Conservation (phyloP, 768 basidiomycete species). For the Phylloporus sp. region DNA sequence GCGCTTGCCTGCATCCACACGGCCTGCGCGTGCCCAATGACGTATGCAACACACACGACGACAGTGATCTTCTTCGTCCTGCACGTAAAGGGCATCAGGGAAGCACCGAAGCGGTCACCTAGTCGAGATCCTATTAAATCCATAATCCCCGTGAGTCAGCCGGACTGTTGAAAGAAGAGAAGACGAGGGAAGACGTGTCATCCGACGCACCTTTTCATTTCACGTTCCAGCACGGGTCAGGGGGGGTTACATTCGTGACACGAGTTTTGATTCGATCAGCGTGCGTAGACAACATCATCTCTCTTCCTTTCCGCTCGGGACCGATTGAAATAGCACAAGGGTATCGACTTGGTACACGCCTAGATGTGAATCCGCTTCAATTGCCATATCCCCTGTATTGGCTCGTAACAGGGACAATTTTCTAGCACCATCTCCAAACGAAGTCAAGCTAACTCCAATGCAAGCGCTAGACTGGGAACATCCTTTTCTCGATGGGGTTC, state of each 20-base stretch:
- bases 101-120: slow-evolving; percentile 6
- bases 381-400: background rate
- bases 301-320: slow-evolving; percentile 9
- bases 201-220: slow-evolving; percentile 8
- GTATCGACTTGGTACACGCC: background rate
- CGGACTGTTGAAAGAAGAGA: slow-evolving; percentile 3
- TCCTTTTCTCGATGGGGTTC: too few species aligned
- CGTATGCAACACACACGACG: slow-evolving; percentile 10
- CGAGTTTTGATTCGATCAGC: slow-evolving; percentile 10
- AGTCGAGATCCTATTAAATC: slow-evolving; percentile 7
- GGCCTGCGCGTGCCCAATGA: slow-evolving; percentile 22
- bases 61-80: slow-evolving; percentile 1
- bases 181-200: background rate
- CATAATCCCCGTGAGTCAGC: slow-evolving; percentile 8
- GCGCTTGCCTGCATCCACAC: slow-evolving; percentile 12
- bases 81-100: slow-evolving; percentile 22
- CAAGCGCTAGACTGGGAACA: background rate
- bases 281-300: slow-evolving; percentile 1
- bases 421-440: background rate
- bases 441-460: background rate
- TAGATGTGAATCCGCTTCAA: slow-evolving; percentile 3
- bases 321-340: slow-evolving; percentile 7
- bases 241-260: background rate
- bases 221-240: background rate
- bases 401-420: slow-evolving; percentile 8